phyloP scores from a whole-genome alignment of 2,329 filamentous ascomycete species.

The Neobulgaria alba region DNA sequence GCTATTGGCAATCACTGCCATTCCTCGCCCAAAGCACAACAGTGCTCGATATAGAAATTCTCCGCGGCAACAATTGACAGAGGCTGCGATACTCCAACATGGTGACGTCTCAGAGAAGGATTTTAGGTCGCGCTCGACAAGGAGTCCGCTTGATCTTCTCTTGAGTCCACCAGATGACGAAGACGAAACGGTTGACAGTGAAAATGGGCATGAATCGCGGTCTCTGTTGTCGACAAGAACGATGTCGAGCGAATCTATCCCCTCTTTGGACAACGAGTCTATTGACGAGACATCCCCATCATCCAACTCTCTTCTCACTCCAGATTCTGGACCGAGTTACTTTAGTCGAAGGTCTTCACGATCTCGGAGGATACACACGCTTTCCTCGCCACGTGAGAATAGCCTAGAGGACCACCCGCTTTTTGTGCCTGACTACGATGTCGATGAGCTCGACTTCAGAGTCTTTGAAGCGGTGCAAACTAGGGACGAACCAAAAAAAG shows the following conservation, averaged over 20 bases:
- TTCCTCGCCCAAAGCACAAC: slow-evolving; percentile 37
- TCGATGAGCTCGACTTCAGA: slow-evolving; percentile 41
- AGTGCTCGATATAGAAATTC: slow-evolving; percentile 13
- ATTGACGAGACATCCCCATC: slow-evolving; percentile 31
- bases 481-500: slow-evolving; percentile 11
- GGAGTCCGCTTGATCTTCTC: slow-evolving; percentile 49
- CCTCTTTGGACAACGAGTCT: slow-evolving; percentile 47
- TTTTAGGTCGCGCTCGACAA: slow-evolving; percentile 44
- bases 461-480: slow-evolving; percentile 32
- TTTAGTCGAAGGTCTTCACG: slow-evolving; percentile 35
- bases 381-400: slow-evolving; percentile 43
- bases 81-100: slow-evolving; percentile 47
- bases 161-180: slow-evolving; percentile 53
- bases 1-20: slow-evolving; percentile 52
- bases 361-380: slow-evolving; percentile 42
- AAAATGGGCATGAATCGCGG: slow-evolving; percentile 45
- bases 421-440: slow-evolving; percentile 31
- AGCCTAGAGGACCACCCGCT: slow-evolving; percentile 42
- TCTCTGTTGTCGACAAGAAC: slow-evolving; percentile 43
- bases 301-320: slow-evolving; percentile 22
- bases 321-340: slow-evolving; percentile 16
- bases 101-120: slow-evolving; percentile 44
- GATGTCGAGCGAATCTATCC: slow-evolving; percentile 51
- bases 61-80: slow-evolving; percentile 37
- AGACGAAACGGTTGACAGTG: slow-evolving; percentile 38